Evolutionary conservation across 495 filamentous ascomycete species (phyloP).

Genomic region (Aspergillus diversus): DNA sequence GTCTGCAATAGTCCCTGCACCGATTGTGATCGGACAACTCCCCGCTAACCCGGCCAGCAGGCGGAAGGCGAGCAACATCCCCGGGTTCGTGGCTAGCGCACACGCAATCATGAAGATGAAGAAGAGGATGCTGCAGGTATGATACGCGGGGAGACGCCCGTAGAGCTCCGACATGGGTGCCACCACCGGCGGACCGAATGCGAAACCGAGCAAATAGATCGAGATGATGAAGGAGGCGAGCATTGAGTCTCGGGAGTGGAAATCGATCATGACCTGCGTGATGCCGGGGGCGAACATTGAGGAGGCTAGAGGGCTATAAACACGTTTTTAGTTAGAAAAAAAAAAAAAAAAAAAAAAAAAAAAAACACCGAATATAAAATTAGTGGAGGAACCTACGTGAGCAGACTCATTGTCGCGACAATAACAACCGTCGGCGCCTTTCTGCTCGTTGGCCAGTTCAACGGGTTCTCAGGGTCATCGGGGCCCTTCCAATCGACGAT

Average conservation of each 20-base stretch:
- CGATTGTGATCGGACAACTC: not conserved
- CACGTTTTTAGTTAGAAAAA: too few species aligned
- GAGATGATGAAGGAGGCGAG: slow-evolving; percentile 3
- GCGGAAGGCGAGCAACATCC: slow-evolving; percentile 6
- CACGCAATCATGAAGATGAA: not conserved
- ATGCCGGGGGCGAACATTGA: not conserved
- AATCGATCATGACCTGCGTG: not conserved
- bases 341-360: too few species aligned
- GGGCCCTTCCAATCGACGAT: not conserved
- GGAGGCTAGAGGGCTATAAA: not conserved
- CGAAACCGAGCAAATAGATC: slow-evolving; percentile 2
- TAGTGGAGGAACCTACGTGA: not conserved
- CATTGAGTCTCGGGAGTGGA: not conserved
- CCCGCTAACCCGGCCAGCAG: not conserved
- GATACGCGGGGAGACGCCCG: slow-evolving; percentile 2
- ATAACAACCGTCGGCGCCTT: not conserved
- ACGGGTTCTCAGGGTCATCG: not conserved
- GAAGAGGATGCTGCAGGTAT: not conserved
- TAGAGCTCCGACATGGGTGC: slow-evolving; percentile 4
- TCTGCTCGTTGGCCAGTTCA: not conserved
- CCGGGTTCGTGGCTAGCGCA: not conserved
- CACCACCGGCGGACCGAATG: slow-evolving; percentile 3
- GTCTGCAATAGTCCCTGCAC: slow-evolving; percentile 13
- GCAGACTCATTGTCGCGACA: not conserved
- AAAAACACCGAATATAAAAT: too few species aligned